Evolutionary conservation across 257 asterid genomes (phyloP), one percentile per base, ranked within the genome.

Genomic region (Datura wrightii): DNA sequence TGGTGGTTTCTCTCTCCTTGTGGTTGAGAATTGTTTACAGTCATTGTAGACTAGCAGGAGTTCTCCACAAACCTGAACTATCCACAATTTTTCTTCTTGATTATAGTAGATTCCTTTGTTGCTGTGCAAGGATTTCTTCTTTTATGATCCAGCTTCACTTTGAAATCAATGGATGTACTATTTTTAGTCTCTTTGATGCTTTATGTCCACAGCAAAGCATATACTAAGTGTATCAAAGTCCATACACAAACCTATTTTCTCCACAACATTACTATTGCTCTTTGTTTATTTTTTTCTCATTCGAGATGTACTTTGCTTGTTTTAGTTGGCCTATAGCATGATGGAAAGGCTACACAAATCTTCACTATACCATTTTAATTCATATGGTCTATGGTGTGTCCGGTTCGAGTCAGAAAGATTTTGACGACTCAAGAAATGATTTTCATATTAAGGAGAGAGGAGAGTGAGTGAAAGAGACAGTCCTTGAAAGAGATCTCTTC

Each of bases 11-110:
- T 67, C 24, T 62, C 10, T 82, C 85, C 37, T 88, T 82, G 80
- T 18, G 42, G 54, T 69, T 59, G 54, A 80, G 83, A 50, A 53
- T 72, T 19, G 34, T 8, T 74, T 63, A 24, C 42, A 67, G 84
- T 79, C 80, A n/a, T 79, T 81, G 88, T 83, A 86, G 83, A 71
- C 84, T 56, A 80, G 66, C 67, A 44, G 88, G 84, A 82, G 76
- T 55, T 65, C 56, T 54, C 79, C 34, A 5, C 60, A 48, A 14
- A 36, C 14, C 58, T 9, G 6, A 80, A 44, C 82, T 79, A 70
- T 53, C 46, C 62, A 50, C 18, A 50, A 55, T 76, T 50, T 14
- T 41, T 67, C 6, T 50, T 31, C 63, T 52, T 52, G 62, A 52
- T 76, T 76, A 50, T 76, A 52, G 82, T 76, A 76, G 24, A 24